Evolutionary conservation across 2,329 filamentous ascomycete species (phyloP).

Genomic region (Sporothrix brasiliensis): DNA sequence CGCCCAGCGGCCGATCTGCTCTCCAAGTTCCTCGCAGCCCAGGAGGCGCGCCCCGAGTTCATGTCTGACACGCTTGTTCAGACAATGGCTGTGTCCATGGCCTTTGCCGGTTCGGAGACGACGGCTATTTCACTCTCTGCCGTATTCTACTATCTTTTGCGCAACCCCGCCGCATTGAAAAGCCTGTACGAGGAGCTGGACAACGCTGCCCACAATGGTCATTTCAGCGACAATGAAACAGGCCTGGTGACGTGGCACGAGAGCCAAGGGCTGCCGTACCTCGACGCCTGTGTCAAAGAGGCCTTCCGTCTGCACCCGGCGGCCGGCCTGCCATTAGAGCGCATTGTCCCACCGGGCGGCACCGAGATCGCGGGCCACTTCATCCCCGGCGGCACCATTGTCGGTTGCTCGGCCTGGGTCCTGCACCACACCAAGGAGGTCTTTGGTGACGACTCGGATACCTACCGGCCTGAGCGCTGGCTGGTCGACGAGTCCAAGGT

Average conservation of each 20-base stretch:
- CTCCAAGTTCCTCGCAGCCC: slow-evolving; percentile 71
- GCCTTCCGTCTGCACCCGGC: slow-evolving; percentile 76
- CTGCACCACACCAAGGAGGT: slow-evolving; percentile 68
- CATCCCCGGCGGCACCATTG: slow-evolving; percentile 70
- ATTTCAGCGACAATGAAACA: slow-evolving; percentile 55
- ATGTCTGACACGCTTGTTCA: slow-evolving; percentile 71
- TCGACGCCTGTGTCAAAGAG: slow-evolving; percentile 78
- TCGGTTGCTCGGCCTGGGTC: slow-evolving; percentile 76
- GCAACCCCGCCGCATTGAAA: slow-evolving; percentile 59
- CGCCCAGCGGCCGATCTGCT: slow-evolving; percentile 62
- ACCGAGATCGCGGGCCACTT: slow-evolving; percentile 64
- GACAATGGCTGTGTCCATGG: slow-evolving; percentile 72
- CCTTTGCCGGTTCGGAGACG: slow-evolving; percentile 75
- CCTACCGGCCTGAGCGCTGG: slow-evolving; percentile 71
- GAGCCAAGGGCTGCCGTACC: slow-evolving; percentile 70
- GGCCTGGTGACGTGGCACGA: slow-evolving; percentile 70
- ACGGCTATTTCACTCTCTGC: slow-evolving; percentile 73
- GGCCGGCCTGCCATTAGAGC: slow-evolving; percentile 71
- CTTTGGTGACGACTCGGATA: slow-evolving; percentile 68
- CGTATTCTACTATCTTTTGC: slow-evolving; percentile 74
- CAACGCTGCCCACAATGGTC: slow-evolving; percentile 55
- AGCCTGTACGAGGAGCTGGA: slow-evolving; percentile 66
- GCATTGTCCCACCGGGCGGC: slow-evolving; percentile 68
- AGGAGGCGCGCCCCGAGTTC: slow-evolving; percentile 67
- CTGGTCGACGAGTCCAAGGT: slow-evolving; percentile 48